phyloP scores from a whole-genome alignment of 805 yeast genomes.

The Candida andamanensis region DNA sequence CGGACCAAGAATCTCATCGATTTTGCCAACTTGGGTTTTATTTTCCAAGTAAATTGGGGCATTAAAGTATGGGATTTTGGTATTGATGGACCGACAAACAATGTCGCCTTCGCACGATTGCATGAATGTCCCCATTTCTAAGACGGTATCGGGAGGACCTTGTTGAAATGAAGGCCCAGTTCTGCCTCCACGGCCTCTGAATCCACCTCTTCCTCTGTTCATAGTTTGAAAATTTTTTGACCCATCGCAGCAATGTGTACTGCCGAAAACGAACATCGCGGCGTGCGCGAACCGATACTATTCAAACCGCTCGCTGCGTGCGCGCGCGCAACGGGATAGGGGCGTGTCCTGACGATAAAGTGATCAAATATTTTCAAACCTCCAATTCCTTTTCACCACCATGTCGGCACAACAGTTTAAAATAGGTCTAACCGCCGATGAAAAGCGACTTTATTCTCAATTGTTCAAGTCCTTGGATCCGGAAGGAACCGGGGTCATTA shows the following conservation, averaged over 20 bases:
- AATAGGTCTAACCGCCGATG: slow-evolving; percentile 63
- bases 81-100: slow-evolving; percentile 91
- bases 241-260: too few species aligned
- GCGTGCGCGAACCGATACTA: too few species aligned
- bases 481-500: slow-evolving; percentile 71
- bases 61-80: slow-evolving; percentile 94
- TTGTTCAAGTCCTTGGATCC: slow-evolving; percentile 77
- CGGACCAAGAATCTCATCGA: slow-evolving; percentile 97
- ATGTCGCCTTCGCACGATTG: slow-evolving; percentile 96
- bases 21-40: slow-evolving; percentile 94
- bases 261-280: too few species aligned
- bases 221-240: slow-evolving; percentile 24
- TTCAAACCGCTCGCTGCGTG: background rate
- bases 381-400: too few species aligned
- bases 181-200: slow-evolving; percentile 63
- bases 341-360: background rate
- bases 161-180: slow-evolving; percentile 70
- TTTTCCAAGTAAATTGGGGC: slow-evolving; percentile 97
- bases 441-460: slow-evolving; percentile 65
- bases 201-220: slow-evolving; percentile 73
- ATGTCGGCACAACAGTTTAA: slow-evolving; percentile 15
- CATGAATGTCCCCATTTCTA: slow-evolving; percentile 90
- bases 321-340: background rate
- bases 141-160: slow-evolving; percentile 94
- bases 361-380: too few species aligned